These are phyloP conservation scores for Rhexocercosporidium sp. DNA, from an alignment of 2,329 filamentous ascomycete genomes.

Conservation along the genomic window DNA sequence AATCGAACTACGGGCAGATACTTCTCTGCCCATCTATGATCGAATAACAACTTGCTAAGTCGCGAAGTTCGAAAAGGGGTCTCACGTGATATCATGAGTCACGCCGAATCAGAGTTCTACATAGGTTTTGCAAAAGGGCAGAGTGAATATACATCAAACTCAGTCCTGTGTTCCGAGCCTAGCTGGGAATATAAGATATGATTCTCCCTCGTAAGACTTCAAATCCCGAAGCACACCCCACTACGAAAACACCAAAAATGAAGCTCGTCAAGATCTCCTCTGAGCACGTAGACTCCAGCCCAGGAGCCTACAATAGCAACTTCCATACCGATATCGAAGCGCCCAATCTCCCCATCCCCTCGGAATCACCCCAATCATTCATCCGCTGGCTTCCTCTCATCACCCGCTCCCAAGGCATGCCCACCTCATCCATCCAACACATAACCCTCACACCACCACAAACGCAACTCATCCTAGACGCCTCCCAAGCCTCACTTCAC, in stretches of 20 bases:
- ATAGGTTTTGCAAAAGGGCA: not conserved
- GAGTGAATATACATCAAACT: not conserved
- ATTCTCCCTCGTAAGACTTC: not conserved
- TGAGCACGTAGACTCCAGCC: not conserved
- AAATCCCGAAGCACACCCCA: not conserved
- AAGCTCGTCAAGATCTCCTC: conserved; percentile 8
- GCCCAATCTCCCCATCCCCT: conserved; percentile 38
- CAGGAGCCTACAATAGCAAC: conserved; percentile 44
- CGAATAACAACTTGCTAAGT: not conserved
- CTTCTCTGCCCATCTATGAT: not conserved
- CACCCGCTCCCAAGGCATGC: conserved; percentile 42
- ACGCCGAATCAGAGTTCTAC: not conserved
- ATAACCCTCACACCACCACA: conserved; percentile 41
- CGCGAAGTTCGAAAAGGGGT: not conserved
- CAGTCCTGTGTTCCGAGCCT: not conserved
- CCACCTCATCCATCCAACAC: conserved; percentile 37
- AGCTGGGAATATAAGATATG: not conserved
- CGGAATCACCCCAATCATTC: conserved; percentile 47
- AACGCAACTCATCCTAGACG: conserved; percentile 41
- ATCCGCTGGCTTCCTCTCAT: conserved; percentile 50
- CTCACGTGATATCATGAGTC: not conserved
- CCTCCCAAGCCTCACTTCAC: conserved; percentile 42
- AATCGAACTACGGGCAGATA: too few species aligned
- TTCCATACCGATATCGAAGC: conserved; percentile 44
- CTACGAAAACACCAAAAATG: not conserved